Base-by-base conservation (phyloP, 1,284 basidiomycete genomes). In the Stereum hirsutum region DNA sequence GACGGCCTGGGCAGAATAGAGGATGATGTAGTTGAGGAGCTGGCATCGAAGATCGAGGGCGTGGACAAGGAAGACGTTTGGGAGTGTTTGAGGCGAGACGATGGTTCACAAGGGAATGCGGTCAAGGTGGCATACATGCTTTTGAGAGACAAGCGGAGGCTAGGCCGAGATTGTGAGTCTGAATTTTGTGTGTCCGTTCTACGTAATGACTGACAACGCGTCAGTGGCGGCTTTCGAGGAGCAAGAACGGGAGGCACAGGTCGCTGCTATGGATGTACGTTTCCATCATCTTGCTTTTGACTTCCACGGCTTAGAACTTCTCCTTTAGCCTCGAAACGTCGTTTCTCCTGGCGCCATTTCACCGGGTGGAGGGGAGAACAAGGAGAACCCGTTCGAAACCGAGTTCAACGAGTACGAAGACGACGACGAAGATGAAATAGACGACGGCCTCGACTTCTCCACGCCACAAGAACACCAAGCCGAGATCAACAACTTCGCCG, bases 111-210 rank as follows among this genome's bases (percentile, higher is more conserved):
- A 52, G 93, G 95, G 33, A 96, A 97, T 57, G 88, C 92, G 46
- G 85, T 98, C 59, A 95, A 97, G 64, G 93, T 99, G 14, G 94
- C 95, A 0, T 99, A 98, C 61, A 83, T 95, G 76, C 72, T 98
- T 2, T 72, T 96, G 43, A 71, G 92, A 42, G 95, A 98, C 58
- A 93, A 95, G 65, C 76, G 82, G 53, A 69, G 92, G 34, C 76
- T 89, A 47, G 78, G 92, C n/a, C 80, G 84, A 59, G 88, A 89
- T 61, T 64, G 86, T 84, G 51, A 65, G 80, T 65, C n/a, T n/a
- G n/a, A n/a, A 32, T 5, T 20, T 12, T 27, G 28, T 41, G 32
- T 39, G 19, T 35, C 43, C 33, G 19, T 39, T 21, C 31, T 46
- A 41, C 26, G 32, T 41, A 26, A 39, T 44, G 17, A 33, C 33